These are phyloP conservation scores for Nicotiana noctiflora DNA, from an alignment of 257 asterid genomes.

Conservation along the genomic window DNA sequence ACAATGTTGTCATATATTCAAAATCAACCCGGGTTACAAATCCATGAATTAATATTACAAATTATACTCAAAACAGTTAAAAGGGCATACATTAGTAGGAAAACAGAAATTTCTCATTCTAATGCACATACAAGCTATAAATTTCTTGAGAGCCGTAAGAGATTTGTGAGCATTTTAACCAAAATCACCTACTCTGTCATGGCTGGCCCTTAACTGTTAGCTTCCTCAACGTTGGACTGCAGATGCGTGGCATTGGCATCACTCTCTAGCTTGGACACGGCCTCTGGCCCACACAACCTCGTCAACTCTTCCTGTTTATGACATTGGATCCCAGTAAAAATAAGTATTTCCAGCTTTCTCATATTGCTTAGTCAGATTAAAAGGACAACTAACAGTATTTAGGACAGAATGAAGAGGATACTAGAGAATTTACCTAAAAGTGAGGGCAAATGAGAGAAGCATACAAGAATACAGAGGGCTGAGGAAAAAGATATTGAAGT, in stretches of 20 bases:
- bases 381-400: neutral
- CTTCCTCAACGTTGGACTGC: conserved; percentile 40
- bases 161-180: conserved; percentile 1
- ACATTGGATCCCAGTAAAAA: neutral
- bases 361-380: neutral
- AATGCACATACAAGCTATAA: neutral
- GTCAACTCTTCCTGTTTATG: conserved; percentile 66
- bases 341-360: neutral
- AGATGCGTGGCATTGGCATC: conserved; percentile 24
- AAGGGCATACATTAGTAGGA: neutral
- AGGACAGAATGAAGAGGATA: neutral
- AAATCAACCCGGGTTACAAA: neutral
- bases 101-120: neutral
- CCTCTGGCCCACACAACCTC: conserved; percentile 59
- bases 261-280: conserved; percentile 45
- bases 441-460: neutral
- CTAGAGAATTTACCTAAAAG: neutral
- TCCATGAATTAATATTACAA: neutral
- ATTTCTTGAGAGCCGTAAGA: neutral
- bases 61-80: conserved; percentile 3
- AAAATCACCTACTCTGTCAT: conserved; percentile 6
- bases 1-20: conserved; percentile 3
- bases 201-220: conserved; percentile 28
- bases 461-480: neutral
- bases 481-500: neutral